Percentiles rank a stretch among this genome's conserved stretches.
phyloP scores from a whole-genome alignment of 768 basidiomycete species.

The Kwoniella shandongensis region DNA sequence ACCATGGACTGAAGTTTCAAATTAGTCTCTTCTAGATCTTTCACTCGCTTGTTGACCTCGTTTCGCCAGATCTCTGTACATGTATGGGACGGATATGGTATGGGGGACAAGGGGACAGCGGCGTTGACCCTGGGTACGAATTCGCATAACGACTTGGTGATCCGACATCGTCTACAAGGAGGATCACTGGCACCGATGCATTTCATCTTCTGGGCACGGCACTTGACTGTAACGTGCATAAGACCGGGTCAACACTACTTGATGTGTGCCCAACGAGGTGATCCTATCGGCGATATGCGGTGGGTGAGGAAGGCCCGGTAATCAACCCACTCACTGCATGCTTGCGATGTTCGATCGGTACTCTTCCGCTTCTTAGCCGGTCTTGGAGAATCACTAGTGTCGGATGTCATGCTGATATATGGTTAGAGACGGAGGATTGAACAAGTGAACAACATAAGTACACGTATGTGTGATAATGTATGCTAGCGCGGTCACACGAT shows the following conservation, averaged over 20 bases:
- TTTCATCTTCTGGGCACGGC: conserved; percentile 1
- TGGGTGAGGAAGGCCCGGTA: no score
- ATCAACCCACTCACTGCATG: background rate
- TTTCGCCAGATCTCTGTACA: background rate
- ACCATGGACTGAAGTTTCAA: background rate
- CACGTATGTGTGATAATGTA: no score
- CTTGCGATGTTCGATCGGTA: background rate
- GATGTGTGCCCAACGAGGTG: no score
- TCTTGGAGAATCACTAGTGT: background rate
- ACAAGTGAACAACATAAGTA: no score
- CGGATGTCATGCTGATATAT: background rate
- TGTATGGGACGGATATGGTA: background rate
- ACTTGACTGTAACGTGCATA: background rate
- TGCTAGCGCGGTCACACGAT: no score
- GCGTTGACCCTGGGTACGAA: conserved; percentile 1
- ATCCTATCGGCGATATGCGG: no score
- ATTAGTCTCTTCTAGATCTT: background rate
- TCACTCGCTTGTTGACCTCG: background rate
- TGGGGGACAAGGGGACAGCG: background rate
- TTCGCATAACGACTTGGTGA: background rate
- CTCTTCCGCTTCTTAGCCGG: background rate
- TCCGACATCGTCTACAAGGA: background rate
- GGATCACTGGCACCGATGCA: conserved; percentile 1
- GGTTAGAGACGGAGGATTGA: no score
- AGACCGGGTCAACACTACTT: background rate